Conservation (phyloP, 2,329 filamentous ascomycete species). For the Colletotrichum theobromicola region DNA sequence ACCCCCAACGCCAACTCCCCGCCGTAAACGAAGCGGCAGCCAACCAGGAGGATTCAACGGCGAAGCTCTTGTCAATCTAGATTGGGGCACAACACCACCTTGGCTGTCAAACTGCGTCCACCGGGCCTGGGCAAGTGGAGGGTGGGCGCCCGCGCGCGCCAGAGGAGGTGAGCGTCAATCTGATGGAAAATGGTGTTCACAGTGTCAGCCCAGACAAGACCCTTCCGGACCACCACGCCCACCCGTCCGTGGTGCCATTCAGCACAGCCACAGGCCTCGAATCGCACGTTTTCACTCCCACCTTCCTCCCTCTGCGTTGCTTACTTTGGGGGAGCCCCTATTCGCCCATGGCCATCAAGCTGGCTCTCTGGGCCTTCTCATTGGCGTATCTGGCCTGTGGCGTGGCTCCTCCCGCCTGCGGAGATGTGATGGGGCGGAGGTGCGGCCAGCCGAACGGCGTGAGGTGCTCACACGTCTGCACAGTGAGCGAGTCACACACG, state of each 20-base stretch:
- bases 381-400: constrained; percentile 4
- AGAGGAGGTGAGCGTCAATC: not conserved
- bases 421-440: not conserved
- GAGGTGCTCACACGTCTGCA: not conserved
- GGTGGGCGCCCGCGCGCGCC: not conserved
- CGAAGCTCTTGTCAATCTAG: not conserved
- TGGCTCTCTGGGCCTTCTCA: not conserved
- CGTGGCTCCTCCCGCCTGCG: not conserved
- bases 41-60: not conserved
- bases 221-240: constrained; percentile 6
- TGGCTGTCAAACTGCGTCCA: not conserved
- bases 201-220: not conserved
- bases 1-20: not conserved
- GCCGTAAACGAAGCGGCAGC: not conserved
- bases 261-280: constrained; percentile 24
- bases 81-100: not conserved
- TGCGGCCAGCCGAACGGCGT: not conserved
- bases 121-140: not conserved
- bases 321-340: constrained; percentile 4
- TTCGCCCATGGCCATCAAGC: not conserved
- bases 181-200: not conserved
- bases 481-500: constrained; percentile 8
- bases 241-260: constrained; percentile 24
- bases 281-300: constrained; percentile 21
- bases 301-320: not conserved